Conservation (phyloP, 169 alveolate species). For the Plasmodium relictum region DNA sequence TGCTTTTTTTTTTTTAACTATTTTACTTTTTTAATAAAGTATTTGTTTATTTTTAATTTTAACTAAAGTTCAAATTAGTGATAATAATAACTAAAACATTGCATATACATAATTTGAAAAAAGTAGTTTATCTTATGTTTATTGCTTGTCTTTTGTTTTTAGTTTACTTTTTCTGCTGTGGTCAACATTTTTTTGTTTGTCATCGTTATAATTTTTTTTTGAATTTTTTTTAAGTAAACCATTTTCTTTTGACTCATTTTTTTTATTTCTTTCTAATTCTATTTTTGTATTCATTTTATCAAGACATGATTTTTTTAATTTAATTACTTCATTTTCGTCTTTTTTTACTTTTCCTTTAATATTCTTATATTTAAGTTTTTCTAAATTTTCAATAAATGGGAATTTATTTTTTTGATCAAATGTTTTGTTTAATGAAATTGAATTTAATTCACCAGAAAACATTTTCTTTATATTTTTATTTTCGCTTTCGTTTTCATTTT, state of each 20-base stretch:
- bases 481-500: slow-evolving; percentile 22
- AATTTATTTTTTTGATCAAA: slow-evolving; percentile 19
- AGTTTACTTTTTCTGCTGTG: slow-evolving; percentile 27
- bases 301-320: slow-evolving; percentile 10
- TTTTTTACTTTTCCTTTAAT: slow-evolving; percentile 2
- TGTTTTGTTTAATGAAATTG: slow-evolving; percentile 22
- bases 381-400: slow-evolving; percentile 23
- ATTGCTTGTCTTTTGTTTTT: slow-evolving; percentile 20
- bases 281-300: slow-evolving; percentile 11
- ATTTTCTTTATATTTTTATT: slow-evolving; percentile 17
- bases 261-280: slow-evolving; percentile 4
- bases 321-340: slow-evolving; percentile 15
- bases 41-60: too few relatives aligned
- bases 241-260: not conserved
- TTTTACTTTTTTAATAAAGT: too few relatives aligned
- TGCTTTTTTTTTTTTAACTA: too few relatives aligned
- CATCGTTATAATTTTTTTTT: slow-evolving; percentile 27
- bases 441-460: slow-evolving; percentile 22
- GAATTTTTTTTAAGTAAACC: slow-evolving; percentile 21
- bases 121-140: not conserved
- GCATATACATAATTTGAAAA: too few relatives aligned
- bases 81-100: too few relatives aligned
- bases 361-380: slow-evolving; percentile 24
- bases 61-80: too few relatives aligned
- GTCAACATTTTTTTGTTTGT: slow-evolving; percentile 18